Evolutionary conservation across 345 rosid species (phyloP), one percentile per base, ranked within the genome.

Genomic region (Aquilaria sinensis): DNA sequence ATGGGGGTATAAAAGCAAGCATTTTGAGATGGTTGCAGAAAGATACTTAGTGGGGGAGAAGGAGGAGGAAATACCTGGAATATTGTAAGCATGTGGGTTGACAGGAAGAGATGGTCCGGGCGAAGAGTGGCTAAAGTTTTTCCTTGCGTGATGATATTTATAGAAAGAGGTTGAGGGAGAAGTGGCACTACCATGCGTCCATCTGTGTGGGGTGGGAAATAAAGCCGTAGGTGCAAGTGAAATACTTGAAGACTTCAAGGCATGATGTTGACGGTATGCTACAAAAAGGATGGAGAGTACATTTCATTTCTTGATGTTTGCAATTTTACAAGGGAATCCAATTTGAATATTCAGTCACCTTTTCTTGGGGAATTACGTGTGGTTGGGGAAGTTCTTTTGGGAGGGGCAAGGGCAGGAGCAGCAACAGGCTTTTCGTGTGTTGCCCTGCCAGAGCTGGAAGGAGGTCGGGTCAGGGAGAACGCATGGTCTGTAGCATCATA

Each of bases 191-290:
- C 66, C 51, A 10, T 60, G 74, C 30, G 46, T 29, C 80, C 72
- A 60, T 61, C 63, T 69, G 43, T 60, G 65, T 49, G 53, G 64
- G 56, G 78, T 74, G 54, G 53, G 57, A 51, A 75, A 72, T 43
- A 78, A 23, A 33, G 51, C 32, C 8, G 83, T 75, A 47, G 91
- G 88, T 64, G 80, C 79, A 65, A 74, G 66, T 7, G 86, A 67
- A 53, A 83, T 85, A 68, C 85, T 81, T 15, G 82, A 67, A 65
- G 83, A 81, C 63, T 75, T 72, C 50, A 31, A 29, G 41, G 64
- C 50, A 53, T 61, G 64, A 6, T 74, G 77, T 30, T 65, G 67
- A 66, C 50, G 72, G 30, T 61, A 63, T 9, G 51, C 92, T 83
- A 57, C 72, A 67, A 66, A 31, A 55, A 23, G 66, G 73, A 61